These are phyloP conservation scores for Rhododendron vialii DNA, from an alignment of 148 eudicot species.

Conservation along the genomic window DNA sequence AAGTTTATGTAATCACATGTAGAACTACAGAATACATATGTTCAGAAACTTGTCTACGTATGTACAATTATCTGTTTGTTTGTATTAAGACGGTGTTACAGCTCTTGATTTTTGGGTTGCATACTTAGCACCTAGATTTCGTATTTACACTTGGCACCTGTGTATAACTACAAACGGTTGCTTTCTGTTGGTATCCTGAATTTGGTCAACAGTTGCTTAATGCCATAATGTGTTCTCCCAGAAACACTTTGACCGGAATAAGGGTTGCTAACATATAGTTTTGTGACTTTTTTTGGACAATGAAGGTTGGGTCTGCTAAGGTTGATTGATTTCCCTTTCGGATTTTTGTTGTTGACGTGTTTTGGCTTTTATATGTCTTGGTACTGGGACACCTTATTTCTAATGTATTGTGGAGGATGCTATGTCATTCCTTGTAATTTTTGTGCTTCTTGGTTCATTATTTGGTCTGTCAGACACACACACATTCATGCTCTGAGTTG, in stretches of 20 bases:
- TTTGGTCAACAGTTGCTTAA: background rate
- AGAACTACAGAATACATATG: background rate
- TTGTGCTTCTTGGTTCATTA: background rate
- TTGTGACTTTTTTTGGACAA: background rate
- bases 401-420: background rate
- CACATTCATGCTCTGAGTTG: background rate
- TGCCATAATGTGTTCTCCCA: background rate
- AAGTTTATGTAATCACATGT: background rate
- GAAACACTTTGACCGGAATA: background rate
- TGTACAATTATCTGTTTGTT: background rate
- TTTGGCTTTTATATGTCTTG: background rate
- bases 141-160: background rate
- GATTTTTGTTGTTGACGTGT: background rate
- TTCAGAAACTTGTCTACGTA: background rate
- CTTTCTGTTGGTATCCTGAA: background rate
- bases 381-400: background rate
- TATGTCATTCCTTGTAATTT: background rate
- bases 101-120: background rate
- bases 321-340: background rate
- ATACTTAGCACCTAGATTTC: background rate
- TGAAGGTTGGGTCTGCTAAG: background rate
- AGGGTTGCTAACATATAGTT: background rate
- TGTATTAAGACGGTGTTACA: background rate
- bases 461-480: background rate
- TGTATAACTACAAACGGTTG: background rate